These are phyloP conservation scores for Beauveria varroae DNA, from an alignment of 2,329 filamentous ascomycete species.

Conservation along the genomic window DNA sequence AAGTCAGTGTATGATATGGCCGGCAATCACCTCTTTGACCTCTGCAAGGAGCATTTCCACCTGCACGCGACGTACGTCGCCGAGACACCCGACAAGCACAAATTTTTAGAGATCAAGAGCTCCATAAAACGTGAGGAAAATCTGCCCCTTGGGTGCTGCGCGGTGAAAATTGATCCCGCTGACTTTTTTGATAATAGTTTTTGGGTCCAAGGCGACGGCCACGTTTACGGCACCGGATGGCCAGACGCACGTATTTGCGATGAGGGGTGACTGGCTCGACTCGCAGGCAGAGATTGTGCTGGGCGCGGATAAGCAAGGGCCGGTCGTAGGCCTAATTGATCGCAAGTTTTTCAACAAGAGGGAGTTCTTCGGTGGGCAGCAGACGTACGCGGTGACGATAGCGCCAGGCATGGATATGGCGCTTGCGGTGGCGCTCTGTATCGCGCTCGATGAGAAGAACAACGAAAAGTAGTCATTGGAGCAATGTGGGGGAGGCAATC, in stretches of 20 bases:
- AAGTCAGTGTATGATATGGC: slow-evolving; percentile 48
- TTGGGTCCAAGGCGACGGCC: slow-evolving; percentile 46
- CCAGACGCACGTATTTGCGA: slow-evolving; percentile 37
- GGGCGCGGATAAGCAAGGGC: slow-evolving; percentile 37
- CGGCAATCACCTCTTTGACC: slow-evolving; percentile 49
- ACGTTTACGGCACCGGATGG: slow-evolving; percentile 46
- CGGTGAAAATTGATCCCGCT: too few species aligned
- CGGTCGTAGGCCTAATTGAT: slow-evolving; percentile 49
- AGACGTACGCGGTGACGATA: slow-evolving; percentile 58
- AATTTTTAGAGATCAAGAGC: slow-evolving; percentile 48
- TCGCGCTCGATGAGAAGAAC: slow-evolving; percentile 61
- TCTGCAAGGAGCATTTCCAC: slow-evolving; percentile 44
- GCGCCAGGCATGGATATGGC: slow-evolving; percentile 60
- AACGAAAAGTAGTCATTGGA: slow-evolving; percentile 19
- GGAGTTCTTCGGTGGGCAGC: slow-evolving; percentile 51
- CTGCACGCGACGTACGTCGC: slow-evolving; percentile 45
- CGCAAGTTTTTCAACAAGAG: slow-evolving; percentile 50
- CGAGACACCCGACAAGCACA: slow-evolving; percentile 36
- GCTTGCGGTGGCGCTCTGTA: slow-evolving; percentile 58
- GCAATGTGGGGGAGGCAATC: too few species aligned
- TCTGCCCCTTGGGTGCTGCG: too few species aligned
- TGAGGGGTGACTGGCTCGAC: slow-evolving; percentile 57
- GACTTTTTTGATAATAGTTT: slow-evolving; percentile 28
- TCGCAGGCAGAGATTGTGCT: slow-evolving; percentile 46
- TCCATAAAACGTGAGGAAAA: slow-evolving; percentile 40